phyloP scores from a whole-genome alignment of 148 eudicot species.

The Rhododendron molle region DNA sequence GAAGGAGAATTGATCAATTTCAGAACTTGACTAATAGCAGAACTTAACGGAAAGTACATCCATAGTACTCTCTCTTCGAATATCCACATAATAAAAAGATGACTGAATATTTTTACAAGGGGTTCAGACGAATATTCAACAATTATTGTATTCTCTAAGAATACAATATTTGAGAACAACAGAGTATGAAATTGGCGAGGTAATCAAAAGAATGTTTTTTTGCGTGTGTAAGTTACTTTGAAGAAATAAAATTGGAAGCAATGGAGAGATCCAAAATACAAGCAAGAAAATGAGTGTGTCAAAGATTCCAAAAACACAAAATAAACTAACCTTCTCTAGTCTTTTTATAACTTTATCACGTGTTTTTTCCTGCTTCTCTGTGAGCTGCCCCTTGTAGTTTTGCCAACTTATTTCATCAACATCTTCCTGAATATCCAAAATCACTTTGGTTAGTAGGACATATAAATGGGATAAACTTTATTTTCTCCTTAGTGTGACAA shows the following conservation, averaged over 20 bases:
- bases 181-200: background rate
- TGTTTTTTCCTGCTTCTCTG: constrained; percentile 98
- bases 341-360: constrained; percentile 91
- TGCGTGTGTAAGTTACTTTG: background rate
- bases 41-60: background rate
- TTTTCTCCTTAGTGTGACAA: background rate
- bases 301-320: background rate
- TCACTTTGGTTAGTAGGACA: background rate
- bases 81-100: background rate
- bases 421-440: constrained; percentile 54
- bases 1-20: background rate
- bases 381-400: constrained; percentile 91
- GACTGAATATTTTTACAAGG: background rate
- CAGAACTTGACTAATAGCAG: background rate
- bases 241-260: background rate
- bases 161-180: background rate
- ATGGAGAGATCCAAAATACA: background rate
- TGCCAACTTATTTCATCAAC: constrained; percentile 95
- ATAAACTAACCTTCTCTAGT: constrained; percentile 74
- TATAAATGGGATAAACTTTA: background rate
- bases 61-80: background rate
- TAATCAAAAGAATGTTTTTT: background rate
- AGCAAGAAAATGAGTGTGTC: background rate
- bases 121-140: background rate
- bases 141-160: background rate